Conservation (phyloP, 768 basidiomycete species). For the Floccularia luteovirens region DNA sequence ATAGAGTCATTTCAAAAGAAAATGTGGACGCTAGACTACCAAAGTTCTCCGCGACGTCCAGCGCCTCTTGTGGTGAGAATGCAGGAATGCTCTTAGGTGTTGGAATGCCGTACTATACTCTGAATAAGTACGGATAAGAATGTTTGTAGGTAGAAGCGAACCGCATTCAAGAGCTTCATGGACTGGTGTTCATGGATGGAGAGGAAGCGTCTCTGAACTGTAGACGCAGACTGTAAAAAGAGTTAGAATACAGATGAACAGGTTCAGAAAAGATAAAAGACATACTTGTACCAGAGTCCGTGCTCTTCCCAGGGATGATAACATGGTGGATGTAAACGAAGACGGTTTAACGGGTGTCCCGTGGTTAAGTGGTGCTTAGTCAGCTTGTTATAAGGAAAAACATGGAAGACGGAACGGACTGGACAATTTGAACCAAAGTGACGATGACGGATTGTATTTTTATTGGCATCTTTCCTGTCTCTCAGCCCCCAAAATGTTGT, state of each 20-base stretch:
- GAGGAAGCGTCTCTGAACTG: slow-evolving; percentile 83
- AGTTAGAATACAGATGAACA: slow-evolving; percentile 5
- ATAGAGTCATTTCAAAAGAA: slow-evolving; percentile 5
- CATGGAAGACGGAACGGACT: slow-evolving; percentile 8
- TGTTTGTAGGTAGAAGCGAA: slow-evolving; percentile 22
- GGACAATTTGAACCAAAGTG: slow-evolving; percentile 43
- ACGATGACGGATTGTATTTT: slow-evolving; percentile 68
- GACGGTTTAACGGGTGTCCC: neutral
- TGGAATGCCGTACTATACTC: slow-evolving; percentile 85
- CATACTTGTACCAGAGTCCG: slow-evolving; percentile 56
- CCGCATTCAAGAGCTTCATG: slow-evolving; percentile 89
- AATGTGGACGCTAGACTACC: slow-evolving; percentile 38
- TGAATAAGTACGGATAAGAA: slow-evolving; percentile 2
- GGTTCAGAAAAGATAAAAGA: neutral
- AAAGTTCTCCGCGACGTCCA: slow-evolving; percentile 81
- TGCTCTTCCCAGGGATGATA: slow-evolving; percentile 60
- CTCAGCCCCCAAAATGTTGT: slow-evolving; percentile 39
- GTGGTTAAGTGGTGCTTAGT: slow-evolving; percentile 24
- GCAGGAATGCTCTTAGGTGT: slow-evolving; percentile 90
- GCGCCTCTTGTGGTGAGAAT: slow-evolving; percentile 84
- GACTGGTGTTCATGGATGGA: slow-evolving; percentile 99
- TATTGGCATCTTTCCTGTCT: slow-evolving; percentile 54
- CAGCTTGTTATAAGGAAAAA: slow-evolving; percentile 25
- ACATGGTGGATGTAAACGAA: slow-evolving; percentile 38
- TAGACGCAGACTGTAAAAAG: slow-evolving; percentile 48